Base-by-base conservation (phyloP, 345 rosid genomes). In the Boechera stricta region DNA sequence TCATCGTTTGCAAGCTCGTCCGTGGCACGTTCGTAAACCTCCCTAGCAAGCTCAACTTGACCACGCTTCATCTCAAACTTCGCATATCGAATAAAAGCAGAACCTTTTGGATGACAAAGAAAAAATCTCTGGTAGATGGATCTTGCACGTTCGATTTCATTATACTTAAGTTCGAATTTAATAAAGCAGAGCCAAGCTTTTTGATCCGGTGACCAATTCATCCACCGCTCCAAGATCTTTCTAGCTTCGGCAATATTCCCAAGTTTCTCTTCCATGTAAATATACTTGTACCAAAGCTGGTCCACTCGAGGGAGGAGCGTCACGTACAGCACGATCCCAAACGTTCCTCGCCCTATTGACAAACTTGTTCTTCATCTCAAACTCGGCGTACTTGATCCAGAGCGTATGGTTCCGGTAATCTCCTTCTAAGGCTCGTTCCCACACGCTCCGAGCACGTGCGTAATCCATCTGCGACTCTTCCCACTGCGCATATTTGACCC, bases 371-470 rank as follows among this genome's bases (percentile, higher is more conserved):
- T 55, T 55, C 60, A 55, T 55, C 60, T 55, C 60, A 18, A 55
- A 55, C 13, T 29, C 38, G 1, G 60, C 38, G 60, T 55, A 55
- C 5, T 55, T 55, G 10, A 55, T 10, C 60, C 60, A 41, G 0
- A 91, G 75, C 1, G 91, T 86, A 60, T 87, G 97, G 65, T 86
- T 87, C 49, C 86, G 54, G 77, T 87, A 87, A 64, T 87, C 89
- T 5, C 83, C 87, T 59, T 85, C 90, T 2, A 89, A 74, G 1
- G 90, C 96, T 3, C 96, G 87, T 63, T 89, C 96, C 93, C 93
- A 41, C 13, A 41, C 45, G 45, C 45, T 41, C 1, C 45, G 45
- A 41, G 45, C 45, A 41, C 15, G 45, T 1, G 13, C 45, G 45
- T 41, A 41, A 10, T 41, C 45, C 45, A 41, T 41, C 12, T 41